Evolutionary conservation across 1,284 basidiomycete species (phyloP).

Genomic region (Heterobasidion annosum): DNA sequence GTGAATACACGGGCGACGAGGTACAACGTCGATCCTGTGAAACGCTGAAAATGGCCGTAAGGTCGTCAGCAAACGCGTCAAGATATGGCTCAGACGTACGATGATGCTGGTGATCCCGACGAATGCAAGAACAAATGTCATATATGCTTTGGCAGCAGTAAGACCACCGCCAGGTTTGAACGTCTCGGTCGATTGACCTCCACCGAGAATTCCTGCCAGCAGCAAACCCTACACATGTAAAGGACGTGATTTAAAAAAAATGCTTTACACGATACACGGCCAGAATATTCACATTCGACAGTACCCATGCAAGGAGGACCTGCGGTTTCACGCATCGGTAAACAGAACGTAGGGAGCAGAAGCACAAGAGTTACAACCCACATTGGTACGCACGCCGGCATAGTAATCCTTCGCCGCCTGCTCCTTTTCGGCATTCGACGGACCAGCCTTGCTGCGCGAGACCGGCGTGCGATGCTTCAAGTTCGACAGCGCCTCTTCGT

Average conservation of each 20-base stretch:
- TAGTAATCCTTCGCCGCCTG: conserved; percentile 5
- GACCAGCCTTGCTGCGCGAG: neutral
- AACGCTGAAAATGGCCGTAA: conserved; percentile 22
- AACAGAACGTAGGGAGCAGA: neutral
- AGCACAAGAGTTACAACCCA: neutral
- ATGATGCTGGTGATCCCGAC: conserved; percentile 70
- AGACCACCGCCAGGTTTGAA: conserved; percentile 47
- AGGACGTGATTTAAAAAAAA: conserved; percentile 4
- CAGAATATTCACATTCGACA: conserved; percentile 59
- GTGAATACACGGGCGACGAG: conserved; percentile 54
- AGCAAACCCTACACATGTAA: conserved; percentile 51
- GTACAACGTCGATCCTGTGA: conserved; percentile 58
- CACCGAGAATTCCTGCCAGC: conserved; percentile 68
- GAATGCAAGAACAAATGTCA: conserved; percentile 74
- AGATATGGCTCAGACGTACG: neutral
- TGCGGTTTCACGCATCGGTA: conserved; percentile 10
- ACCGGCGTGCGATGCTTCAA: conserved; percentile 4
- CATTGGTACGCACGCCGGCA: conserved; percentile 5
- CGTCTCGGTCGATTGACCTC: conserved; percentile 49
- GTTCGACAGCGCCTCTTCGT: conserved; percentile 58
- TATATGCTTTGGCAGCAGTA: conserved; percentile 60
- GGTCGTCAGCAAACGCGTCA: neutral
- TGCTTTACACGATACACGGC: neutral
- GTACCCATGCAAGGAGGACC: conserved; percentile 76
- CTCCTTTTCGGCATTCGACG: conserved; percentile 3